A percentile compares a stretch with the other conserved stretches of the same genome.
These are phyloP conservation scores for Aspergillus ostianus DNA, from an alignment of 495 filamentous ascomycete species.

Conservation along the genomic window DNA sequence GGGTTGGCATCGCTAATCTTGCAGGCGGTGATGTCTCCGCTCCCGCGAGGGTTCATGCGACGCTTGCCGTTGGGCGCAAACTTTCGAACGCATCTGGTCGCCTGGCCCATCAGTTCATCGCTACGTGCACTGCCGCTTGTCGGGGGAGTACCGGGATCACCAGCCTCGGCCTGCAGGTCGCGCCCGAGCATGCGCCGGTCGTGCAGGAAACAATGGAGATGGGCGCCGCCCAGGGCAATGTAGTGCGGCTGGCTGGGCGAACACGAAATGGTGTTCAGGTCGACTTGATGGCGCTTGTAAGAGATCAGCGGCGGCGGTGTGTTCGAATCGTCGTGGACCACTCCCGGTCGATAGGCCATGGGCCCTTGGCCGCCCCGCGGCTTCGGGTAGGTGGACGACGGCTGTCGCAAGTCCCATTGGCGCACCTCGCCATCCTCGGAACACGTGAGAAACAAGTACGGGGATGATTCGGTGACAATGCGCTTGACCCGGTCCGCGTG, in stretches of 20 bases:
- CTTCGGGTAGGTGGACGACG: constrained; percentile 61
- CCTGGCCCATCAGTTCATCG: constrained; percentile 59
- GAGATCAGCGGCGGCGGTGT: constrained; percentile 70
- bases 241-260: constrained; percentile 72
- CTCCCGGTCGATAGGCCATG: constrained; percentile 39
- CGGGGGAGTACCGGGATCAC: constrained; percentile 36
- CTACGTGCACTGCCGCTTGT: constrained; percentile 39
- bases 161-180: constrained; percentile 54
- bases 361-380: constrained; percentile 51
- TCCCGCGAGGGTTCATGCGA: constrained; percentile 51
- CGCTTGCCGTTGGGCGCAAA: constrained; percentile 63
- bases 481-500: constrained; percentile 73
- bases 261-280: constrained; percentile 75
- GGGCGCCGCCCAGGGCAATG: constrained; percentile 70
- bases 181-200: constrained; percentile 73
- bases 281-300: constrained; percentile 63
- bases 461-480: constrained; percentile 73
- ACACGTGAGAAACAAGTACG: constrained; percentile 70
- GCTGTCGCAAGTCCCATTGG: constrained; percentile 70
- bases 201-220: constrained; percentile 73
- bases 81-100: constrained; percentile 67
- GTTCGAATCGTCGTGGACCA: constrained; percentile 54
- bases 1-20: constrained; percentile 78
- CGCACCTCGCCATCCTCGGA: constrained; percentile 77
- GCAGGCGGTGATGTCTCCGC: constrained; percentile 72